These are phyloP conservation scores for Acer campestre DNA, from an alignment of 345 rosid species.

Conservation along the genomic window DNA sequence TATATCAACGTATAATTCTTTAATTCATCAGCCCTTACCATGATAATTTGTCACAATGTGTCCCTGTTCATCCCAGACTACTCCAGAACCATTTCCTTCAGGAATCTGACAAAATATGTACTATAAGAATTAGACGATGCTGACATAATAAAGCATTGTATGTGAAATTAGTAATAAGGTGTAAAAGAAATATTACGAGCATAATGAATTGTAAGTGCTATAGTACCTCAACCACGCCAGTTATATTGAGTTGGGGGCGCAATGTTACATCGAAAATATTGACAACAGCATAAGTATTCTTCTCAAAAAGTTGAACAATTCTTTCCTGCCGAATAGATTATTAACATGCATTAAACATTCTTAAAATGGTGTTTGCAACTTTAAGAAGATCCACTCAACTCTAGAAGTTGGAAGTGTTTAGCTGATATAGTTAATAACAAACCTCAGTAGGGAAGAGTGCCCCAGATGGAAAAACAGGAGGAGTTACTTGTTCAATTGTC, in stretches of 20 bases:
- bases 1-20: background rate
- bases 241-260: constrained; percentile 88
- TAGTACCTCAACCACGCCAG: constrained; percentile 89
- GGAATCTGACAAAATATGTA: constrained; percentile 60
- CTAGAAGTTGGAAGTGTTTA: background rate
- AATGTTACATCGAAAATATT: constrained; percentile 91
- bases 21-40: constrained; percentile 50
- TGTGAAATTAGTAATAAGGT: background rate
- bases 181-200: background rate
- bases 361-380: background rate
- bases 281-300: constrained; percentile 84
- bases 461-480: constrained; percentile 72
- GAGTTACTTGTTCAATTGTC: constrained; percentile 80
- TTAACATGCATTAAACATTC: constrained; percentile 2
- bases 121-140: background rate
- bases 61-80: constrained; percentile 87
- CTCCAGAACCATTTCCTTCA: constrained; percentile 99
- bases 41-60: constrained; percentile 95
- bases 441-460: constrained; percentile 92
- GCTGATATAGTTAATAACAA: constrained; percentile 11
- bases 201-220: background rate
- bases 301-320: constrained; percentile 80
- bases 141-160: background rate
- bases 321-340: constrained; percentile 61
- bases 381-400: background rate